Base-by-base conservation (phyloP, 1,284 basidiomycete species). In the Spongiforma sp. region DNA sequence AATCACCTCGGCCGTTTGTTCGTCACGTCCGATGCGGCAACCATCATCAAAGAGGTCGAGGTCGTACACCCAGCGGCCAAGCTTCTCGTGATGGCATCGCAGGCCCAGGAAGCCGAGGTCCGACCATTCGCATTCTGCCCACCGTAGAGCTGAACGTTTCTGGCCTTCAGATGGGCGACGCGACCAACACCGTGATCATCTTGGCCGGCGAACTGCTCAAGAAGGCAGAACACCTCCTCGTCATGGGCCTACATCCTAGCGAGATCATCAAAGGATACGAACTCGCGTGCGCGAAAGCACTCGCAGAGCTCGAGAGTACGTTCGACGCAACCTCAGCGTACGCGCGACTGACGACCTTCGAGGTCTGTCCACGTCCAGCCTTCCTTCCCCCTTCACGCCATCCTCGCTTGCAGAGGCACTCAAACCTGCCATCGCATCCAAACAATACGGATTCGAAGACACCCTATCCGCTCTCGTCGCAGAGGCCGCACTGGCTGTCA, bases 61-160 rank as follows among this genome's bases (percentile, higher is more conserved):
- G 95, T 99, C 58, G 95, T 99, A 33, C 98, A 99, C 79, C 98
- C 98, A 0, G 97, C 97, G 8, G 98, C 96, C 34, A 99, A 99
- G 79, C 84, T 99, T 14, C 83, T 99, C 17, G 97, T 99, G 36
- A 98, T 99, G 94, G 96, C 96, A 24, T 95, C 93, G 48, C 95
- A 98, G 75, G 94, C 97, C 37, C 98, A 99, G 78, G 97, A 99
- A 79, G 79, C 90, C 2, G 98, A 99, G 87, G 94, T 93, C 66
- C 68, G 85, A 21, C 12, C 46, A 17, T 32, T 12, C n/a, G 3
- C 12, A 4, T 9, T 30, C 9, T 52, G 28, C 9, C 28, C 32
- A 30, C 24, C 52, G 4, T 14, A 21, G 28, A 17, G 41, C 52
- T 11, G 14, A 9, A 4, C 15, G n/a, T 3, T 34, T 41, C 26